These are phyloP conservation scores for Colletotrichum lentis DNA, from an alignment of 2,329 filamentous ascomycete species.

Conservation along the genomic window DNA sequence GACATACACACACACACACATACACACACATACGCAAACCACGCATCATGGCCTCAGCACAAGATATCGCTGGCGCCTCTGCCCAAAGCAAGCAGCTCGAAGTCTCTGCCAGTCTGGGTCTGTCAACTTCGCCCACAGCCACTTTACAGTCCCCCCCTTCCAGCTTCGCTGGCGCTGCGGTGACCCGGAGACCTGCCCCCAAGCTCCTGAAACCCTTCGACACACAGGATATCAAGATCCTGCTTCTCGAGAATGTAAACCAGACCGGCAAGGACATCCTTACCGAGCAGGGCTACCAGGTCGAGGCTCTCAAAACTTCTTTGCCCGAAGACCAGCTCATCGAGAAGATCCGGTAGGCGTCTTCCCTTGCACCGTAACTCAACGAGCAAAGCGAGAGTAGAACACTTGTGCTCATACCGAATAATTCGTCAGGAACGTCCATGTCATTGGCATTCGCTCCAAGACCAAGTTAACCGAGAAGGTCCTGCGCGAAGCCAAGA, in stretches of 20 bases:
- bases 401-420: constrained; percentile 34
- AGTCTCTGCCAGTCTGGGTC: constrained; percentile 68
- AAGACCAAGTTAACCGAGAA: constrained; percentile 93
- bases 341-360: constrained; percentile 87
- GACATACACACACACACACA: neutral
- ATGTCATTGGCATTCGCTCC: constrained; percentile 97
- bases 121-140: constrained; percentile 78
- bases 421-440: constrained; percentile 73
- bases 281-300: constrained; percentile 88
- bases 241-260: constrained; percentile 96
- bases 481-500: constrained; percentile 88
- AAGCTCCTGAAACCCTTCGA: constrained; percentile 96
- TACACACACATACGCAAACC: neutral
- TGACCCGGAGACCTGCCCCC: constrained; percentile 54
- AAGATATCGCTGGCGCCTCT: constrained; percentile 57
- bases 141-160: constrained; percentile 78
- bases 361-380: neutral
- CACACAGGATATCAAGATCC: constrained; percentile 94
- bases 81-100: constrained; percentile 44
- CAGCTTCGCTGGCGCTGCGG: constrained; percentile 63
- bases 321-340: constrained; percentile 93
- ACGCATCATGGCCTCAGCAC: constrained; percentile 54
- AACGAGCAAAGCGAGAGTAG: neutral
- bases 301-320: constrained; percentile 88
- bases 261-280: constrained; percentile 86